Percentiles rank a stretch among this genome's conserved stretches.
Conservation (phyloP, 2,329 filamentous ascomycete genomes). For the Bimuria novae-zelandiae region DNA sequence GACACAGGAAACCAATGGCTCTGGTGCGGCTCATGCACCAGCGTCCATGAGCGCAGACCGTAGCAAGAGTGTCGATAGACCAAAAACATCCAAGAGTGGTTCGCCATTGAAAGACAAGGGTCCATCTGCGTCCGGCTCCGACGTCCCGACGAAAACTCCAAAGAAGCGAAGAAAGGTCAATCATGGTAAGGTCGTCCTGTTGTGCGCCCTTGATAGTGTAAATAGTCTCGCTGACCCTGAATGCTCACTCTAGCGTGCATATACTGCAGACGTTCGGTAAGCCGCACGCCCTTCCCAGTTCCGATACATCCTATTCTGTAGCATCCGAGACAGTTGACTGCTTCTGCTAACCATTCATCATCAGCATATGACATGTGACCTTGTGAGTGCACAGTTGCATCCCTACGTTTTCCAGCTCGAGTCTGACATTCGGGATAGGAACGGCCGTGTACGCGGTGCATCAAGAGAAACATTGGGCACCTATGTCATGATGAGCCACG, state of each 20-base stretch:
- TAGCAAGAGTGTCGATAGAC: conserved; percentile 31
- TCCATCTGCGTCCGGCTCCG: conserved; percentile 33
- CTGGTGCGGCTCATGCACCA: conserved; percentile 39
- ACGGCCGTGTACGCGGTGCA: conserved; percentile 94
- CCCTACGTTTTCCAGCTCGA: conserved; percentile 23
- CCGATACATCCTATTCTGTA: conserved; percentile 27
- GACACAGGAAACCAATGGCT: conserved; percentile 45
- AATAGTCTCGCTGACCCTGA: conserved; percentile 35
- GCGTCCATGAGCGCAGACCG: conserved; percentile 34
- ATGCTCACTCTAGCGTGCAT: conserved; percentile 50
- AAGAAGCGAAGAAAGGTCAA: conserved; percentile 61
- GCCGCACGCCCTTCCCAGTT: conserved; percentile 35
- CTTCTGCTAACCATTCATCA: conserved; percentile 40
- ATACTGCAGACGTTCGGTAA: conserved; percentile 58
- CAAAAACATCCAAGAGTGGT: conserved; percentile 32
- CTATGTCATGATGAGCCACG: conserved; percentile 97
- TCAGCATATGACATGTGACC: conserved; percentile 60
- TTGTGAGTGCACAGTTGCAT: conserved; percentile 44
- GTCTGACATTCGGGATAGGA: conserved; percentile 64
- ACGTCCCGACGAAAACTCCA: conserved; percentile 38
- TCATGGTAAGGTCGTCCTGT: conserved; percentile 48
- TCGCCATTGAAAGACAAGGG: conserved; percentile 37
- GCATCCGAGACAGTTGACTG: conserved; percentile 26
- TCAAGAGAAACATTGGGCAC: conserved; percentile 98
- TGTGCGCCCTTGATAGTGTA: conserved; percentile 27